phyloP scores from a whole-genome alignment of 768 basidiomycete genomes.

The Tylopilus vinaceipallidus region DNA sequence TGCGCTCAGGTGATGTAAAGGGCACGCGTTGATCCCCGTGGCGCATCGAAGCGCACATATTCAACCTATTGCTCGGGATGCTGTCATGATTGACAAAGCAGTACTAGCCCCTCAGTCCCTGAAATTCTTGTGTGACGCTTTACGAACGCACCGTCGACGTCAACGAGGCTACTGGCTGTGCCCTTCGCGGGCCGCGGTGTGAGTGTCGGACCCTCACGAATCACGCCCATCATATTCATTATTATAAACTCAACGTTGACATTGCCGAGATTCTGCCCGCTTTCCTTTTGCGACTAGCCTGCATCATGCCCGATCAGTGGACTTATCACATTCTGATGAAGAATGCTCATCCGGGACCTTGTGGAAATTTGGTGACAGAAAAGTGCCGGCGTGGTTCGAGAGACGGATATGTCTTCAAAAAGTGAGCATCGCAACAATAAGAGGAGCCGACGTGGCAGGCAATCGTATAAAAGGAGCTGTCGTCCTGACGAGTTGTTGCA shows the following conservation, averaged over 20 bases:
- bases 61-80: constrained; percentile 25
- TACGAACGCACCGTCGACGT: constrained; percentile 9
- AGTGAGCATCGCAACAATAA: background rate
- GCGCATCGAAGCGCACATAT: constrained; percentile 18
- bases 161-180: constrained; percentile 30
- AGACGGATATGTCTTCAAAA: constrained; percentile 8
- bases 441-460: constrained; percentile 1
- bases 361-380: constrained; percentile 25
- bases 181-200: constrained; percentile 8
- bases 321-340: constrained; percentile 20
- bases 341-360: constrained; percentile 3
- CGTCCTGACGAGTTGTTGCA: too few relatives aligned
- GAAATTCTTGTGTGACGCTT: constrained; percentile 19
- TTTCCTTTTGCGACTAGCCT: constrained; percentile 26
- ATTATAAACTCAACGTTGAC: constrained; percentile 21
- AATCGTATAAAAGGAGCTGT: constrained; percentile 25
- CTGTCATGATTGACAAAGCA: constrained; percentile 24
- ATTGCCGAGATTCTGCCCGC: constrained; percentile 16
- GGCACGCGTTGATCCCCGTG: constrained; percentile 27
- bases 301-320: constrained; percentile 24
- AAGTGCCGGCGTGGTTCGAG: constrained; percentile 7
- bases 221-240: constrained; percentile 1
- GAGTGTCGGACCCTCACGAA: constrained; percentile 19
- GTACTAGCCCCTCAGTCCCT: constrained; percentile 22
- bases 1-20: constrained; percentile 17